Percentiles rank a stretch among this genome's conserved stretches.
Conservation (phyloP, 805 yeast genomes). For the Yueomyces sinensis region DNA sequence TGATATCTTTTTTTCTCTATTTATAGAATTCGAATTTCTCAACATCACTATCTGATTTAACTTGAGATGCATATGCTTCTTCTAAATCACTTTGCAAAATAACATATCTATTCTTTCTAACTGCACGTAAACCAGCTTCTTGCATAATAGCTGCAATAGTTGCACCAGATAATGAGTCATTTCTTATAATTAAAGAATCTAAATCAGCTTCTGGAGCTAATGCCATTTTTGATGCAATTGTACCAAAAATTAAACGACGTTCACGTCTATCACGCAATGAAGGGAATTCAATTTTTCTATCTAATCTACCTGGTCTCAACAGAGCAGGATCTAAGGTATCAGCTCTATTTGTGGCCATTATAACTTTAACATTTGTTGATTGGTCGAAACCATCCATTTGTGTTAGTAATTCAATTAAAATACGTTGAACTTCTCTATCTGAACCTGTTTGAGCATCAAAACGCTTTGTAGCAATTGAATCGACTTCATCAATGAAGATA, state of each 20-base stretch:
- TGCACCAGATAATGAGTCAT: conserved; percentile 95
- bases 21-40: conserved; percentile 97
- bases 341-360: conserved; percentile 99
- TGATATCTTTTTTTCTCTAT: no score
- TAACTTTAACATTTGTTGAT: conserved; percentile 86
- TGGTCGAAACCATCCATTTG: conserved; percentile 99
- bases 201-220: conserved; percentile 95
- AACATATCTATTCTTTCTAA: conserved; percentile 94
- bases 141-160: conserved; percentile 99
- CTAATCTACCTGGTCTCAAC: conserved; percentile 96
- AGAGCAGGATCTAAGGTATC: conserved; percentile 98
- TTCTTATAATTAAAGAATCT: conserved; percentile 87
- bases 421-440: conserved; percentile 98
- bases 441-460: conserved; percentile 99
- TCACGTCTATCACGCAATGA: conserved; percentile 93
- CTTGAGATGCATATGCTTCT: conserved; percentile 96
- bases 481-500: conserved; percentile 96
- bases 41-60: conserved; percentile 86
- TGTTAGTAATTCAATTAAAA: conserved; percentile 83
- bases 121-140: conserved; percentile 98
- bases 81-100: conserved; percentile 92
- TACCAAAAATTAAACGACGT: conserved; percentile 88
- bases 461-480: conserved; percentile 97
- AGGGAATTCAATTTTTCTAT: conserved; percentile 96
- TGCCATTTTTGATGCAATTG: conserved; percentile 95